Evolutionary conservation across 2,329 filamentous ascomycete genomes (phyloP).

Genomic region (Pseudogymnoascus sp.): DNA sequence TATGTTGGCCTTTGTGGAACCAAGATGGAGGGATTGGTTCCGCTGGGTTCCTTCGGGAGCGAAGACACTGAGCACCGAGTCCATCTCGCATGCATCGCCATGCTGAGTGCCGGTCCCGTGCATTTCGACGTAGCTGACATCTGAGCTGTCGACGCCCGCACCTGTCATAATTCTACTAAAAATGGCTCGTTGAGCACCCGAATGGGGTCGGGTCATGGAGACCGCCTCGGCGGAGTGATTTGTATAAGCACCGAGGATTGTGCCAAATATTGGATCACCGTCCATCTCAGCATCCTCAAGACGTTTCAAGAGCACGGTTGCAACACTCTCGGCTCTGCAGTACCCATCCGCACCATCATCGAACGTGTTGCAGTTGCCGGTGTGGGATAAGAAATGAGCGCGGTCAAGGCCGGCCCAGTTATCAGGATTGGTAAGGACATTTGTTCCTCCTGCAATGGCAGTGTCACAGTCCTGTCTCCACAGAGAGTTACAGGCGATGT

Average conservation of each 20-base stretch:
- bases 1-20: conserved; percentile 17
- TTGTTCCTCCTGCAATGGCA: conserved; percentile 70
- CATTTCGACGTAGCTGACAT: conserved; percentile 77
- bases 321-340: conserved; percentile 70
- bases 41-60: conserved; percentile 41
- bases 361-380: conserved; percentile 70
- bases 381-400: conserved; percentile 71
- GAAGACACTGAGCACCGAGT: conserved; percentile 58
- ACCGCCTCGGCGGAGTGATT: conserved; percentile 67
- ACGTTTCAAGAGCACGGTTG: conserved; percentile 68
- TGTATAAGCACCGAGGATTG: conserved; percentile 54
- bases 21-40: conserved; percentile 45
- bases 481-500: conserved; percentile 63
- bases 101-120: conserved; percentile 83
- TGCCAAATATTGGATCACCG: conserved; percentile 46
- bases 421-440: conserved; percentile 73
- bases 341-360: conserved; percentile 76
- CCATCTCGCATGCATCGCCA: conserved; percentile 72
- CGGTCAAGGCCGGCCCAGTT: conserved; percentile 69
- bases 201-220: conserved; percentile 74
- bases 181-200: conserved; percentile 61
- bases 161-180: conserved; percentile 63
- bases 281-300: conserved; percentile 70
- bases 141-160: conserved; percentile 65
- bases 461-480: conserved; percentile 74